These are phyloP conservation scores for Ogataea saltuana DNA, from an alignment of 805 yeast genomes.

Conservation along the genomic window DNA sequence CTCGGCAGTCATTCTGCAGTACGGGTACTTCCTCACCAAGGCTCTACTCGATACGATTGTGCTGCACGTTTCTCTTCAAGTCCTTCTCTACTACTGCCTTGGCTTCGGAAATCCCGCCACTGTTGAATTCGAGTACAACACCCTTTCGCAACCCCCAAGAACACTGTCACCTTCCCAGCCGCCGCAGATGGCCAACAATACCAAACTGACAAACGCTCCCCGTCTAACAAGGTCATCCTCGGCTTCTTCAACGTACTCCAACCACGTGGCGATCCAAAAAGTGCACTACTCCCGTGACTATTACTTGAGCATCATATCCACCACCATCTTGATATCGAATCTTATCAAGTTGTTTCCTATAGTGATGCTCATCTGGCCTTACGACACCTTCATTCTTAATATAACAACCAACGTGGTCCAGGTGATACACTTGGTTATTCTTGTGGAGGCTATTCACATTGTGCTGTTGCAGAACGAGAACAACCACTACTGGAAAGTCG, in stretches of 20 bases:
- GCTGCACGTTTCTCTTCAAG: slow-evolving; percentile 34
- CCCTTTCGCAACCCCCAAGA: background rate
- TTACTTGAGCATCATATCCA: slow-evolving; percentile 48
- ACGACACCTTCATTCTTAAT: slow-evolving; percentile 67
- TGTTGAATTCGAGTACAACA: slow-evolving; percentile 20
- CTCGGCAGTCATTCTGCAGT: slow-evolving; percentile 49
- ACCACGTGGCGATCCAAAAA: slow-evolving; percentile 16
- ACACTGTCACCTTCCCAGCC: slow-evolving; percentile 10
- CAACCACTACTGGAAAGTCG: slow-evolving; percentile 33
- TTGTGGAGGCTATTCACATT: slow-evolving; percentile 37
- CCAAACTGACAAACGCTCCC: too few species aligned
- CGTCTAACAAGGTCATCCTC: slow-evolving; percentile 3
- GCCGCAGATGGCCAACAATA: slow-evolving; percentile 1
- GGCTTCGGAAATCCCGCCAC: slow-evolving; percentile 33
- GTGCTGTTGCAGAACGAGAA: slow-evolving; percentile 28
- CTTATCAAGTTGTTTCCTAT: slow-evolving; percentile 85
- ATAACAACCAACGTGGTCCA: slow-evolving; percentile 36
- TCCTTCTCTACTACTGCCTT: slow-evolving; percentile 34
- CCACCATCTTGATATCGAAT: slow-evolving; percentile 73
- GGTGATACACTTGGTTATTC: slow-evolving; percentile 32
- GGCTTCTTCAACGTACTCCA: slow-evolving; percentile 15
- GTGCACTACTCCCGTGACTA: slow-evolving; percentile 38
- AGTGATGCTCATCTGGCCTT: slow-evolving; percentile 95
- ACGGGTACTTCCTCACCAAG: slow-evolving; percentile 53
- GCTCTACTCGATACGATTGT: slow-evolving; percentile 41